phyloP scores from a whole-genome alignment of 768 basidiomycete species.

The Leucocoprinus leucothites region DNA sequence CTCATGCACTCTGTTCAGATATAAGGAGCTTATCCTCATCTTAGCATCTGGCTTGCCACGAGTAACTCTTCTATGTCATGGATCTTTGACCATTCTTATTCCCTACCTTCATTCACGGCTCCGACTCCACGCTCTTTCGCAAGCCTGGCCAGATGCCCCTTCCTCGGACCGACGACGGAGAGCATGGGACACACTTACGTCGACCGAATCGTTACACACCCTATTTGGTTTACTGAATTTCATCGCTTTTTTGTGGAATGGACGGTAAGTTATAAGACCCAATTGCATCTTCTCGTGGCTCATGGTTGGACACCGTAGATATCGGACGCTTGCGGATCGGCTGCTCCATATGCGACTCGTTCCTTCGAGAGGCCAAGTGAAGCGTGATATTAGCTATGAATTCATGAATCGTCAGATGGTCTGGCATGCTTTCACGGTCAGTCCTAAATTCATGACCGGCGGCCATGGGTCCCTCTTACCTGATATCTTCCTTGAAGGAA shows the following conservation, averaged over 20 bases:
- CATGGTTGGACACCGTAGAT: conserved; percentile 42
- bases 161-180: conserved; percentile 70
- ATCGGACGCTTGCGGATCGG: conserved; percentile 81
- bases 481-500: conserved; percentile 54
- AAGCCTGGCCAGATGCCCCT: conserved; percentile 90
- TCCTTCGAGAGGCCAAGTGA: conserved; percentile 64
- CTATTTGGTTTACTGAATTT: conserved; percentile 72
- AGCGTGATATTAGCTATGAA: conserved; percentile 91
- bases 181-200: conserved; percentile 67
- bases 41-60: conserved; percentile 67
- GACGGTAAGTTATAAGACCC: conserved; percentile 52
- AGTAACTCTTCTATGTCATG: conserved; percentile 61
- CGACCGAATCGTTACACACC: conserved; percentile 65
- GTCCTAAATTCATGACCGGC: conserved; percentile 22
- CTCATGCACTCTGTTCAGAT: conserved; percentile 9
- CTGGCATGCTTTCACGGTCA: conserved; percentile 96
- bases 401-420: conserved; percentile 99
- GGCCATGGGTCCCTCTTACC: conserved; percentile 2
- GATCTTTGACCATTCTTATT: conserved; percentile 65
- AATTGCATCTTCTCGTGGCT: background rate
- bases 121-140: conserved; percentile 71
- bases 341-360: conserved; percentile 71
- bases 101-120: conserved; percentile 80
- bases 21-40: conserved; percentile 12
- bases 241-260: conserved; percentile 80